phyloP scores from a whole-genome alignment of 768 basidiomycete species.

The Auricularia sp. region DNA sequence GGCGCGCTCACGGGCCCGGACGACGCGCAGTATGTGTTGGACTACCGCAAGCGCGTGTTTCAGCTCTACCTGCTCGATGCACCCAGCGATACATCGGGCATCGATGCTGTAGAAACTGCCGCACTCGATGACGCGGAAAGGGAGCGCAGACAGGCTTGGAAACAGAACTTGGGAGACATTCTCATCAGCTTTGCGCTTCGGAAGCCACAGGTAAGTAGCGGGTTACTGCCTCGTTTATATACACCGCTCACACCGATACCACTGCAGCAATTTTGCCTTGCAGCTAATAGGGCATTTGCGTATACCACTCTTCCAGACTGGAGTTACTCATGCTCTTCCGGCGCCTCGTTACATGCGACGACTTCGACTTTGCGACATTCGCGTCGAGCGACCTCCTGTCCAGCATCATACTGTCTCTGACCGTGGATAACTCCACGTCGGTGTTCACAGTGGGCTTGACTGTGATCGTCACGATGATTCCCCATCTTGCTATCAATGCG shows the following conservation, averaged over 20 bases:
- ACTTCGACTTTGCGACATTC: slow-evolving; percentile 13
- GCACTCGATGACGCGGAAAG: slow-evolving; percentile 53
- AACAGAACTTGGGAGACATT: slow-evolving; percentile 67
- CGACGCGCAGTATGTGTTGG: slow-evolving; percentile 29
- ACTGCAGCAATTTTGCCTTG: slow-evolving; percentile 57
- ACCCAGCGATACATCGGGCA: slow-evolving; percentile 61
- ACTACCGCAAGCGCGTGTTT: slow-evolving; percentile 59
- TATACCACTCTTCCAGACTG: slow-evolving; percentile 49
- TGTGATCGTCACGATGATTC: slow-evolving; percentile 61
- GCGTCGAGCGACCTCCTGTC: slow-evolving; percentile 54
- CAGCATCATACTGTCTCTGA: slow-evolving; percentile 54
- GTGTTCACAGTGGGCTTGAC: slow-evolving; percentile 54
- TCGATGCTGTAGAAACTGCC: slow-evolving; percentile 69
- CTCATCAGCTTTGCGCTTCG: slow-evolving; percentile 55
- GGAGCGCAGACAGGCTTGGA: slow-evolving; percentile 56
- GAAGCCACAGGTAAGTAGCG: slow-evolving; percentile 48
- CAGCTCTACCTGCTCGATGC: slow-evolving; percentile 73
- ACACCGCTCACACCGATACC: slow-evolving; percentile 4
- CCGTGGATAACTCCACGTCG: slow-evolving; percentile 68
- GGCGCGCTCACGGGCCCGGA: background rate
- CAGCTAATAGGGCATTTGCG: slow-evolving; percentile 53
- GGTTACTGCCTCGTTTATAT: slow-evolving; percentile 6
- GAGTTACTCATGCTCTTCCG: slow-evolving; percentile 61
- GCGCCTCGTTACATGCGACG: slow-evolving; percentile 26
- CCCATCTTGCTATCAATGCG: slow-evolving; percentile 59